phyloP scores from a whole-genome alignment of 768 basidiomycete species.

The Russula sp. region DNA sequence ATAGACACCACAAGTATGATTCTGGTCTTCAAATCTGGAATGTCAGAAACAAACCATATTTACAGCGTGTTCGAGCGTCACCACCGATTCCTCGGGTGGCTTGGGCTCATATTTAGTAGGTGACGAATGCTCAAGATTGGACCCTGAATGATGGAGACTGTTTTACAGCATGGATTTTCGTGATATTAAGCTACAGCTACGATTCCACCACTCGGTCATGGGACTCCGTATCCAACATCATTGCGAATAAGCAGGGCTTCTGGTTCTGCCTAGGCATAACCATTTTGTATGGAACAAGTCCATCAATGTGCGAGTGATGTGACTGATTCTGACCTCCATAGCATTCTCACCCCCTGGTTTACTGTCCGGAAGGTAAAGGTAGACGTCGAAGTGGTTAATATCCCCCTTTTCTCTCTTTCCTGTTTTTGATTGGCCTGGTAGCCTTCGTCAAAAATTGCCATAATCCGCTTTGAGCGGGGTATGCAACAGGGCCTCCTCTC shows the following conservation, averaged over 20 bases:
- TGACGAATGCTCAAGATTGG: constrained; percentile 6
- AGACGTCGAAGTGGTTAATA: constrained; percentile 68
- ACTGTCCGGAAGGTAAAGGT: constrained; percentile 70
- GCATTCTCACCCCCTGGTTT: constrained; percentile 71
- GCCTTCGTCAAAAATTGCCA: constrained; percentile 77
- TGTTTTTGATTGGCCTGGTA: constrained; percentile 33
- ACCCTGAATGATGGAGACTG: constrained; percentile 2
- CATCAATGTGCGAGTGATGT: neutral
- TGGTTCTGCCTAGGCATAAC: constrained; percentile 78
- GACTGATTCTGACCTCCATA: constrained; percentile 33
- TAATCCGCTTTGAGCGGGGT: constrained; percentile 75
- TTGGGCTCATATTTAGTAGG: constrained; percentile 54
- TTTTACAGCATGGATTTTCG: constrained; percentile 55
- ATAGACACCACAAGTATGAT: constrained; percentile 74
- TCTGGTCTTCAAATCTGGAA: neutral
- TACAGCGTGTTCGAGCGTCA: constrained; percentile 73
- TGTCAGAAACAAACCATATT: constrained; percentile 13
- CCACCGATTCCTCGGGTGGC: constrained; percentile 76
- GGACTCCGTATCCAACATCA: constrained; percentile 51
- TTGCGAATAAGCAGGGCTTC: constrained; percentile 70
- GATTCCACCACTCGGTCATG: constrained; percentile 53
- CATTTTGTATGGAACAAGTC: constrained; percentile 51
- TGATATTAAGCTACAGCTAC: constrained; percentile 64
- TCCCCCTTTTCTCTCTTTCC: neutral
- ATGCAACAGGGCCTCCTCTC: constrained; percentile 82